Conservation (phyloP, 768 basidiomycete genomes). For the Lactarius evosmus region DNA sequence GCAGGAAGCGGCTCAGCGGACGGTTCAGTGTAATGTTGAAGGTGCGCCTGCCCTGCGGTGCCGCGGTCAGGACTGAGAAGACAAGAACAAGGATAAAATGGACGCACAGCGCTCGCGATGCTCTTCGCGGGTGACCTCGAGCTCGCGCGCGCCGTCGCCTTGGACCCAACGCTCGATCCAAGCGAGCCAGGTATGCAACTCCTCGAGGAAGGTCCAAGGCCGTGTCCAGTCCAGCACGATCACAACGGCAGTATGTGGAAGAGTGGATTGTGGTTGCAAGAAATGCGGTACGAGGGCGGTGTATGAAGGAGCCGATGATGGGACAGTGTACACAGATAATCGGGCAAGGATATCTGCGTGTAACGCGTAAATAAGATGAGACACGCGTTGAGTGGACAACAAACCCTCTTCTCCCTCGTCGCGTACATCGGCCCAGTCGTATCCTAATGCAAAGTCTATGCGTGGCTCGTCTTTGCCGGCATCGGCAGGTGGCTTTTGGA, state of each 20-base stretch:
- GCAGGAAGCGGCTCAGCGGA: conserved; percentile 61
- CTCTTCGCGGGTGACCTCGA: conserved; percentile 76
- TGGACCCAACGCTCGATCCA: conserved; percentile 85
- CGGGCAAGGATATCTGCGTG: conserved; percentile 79
- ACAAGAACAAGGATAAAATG: conserved; percentile 9
- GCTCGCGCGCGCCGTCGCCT: conserved; percentile 64
- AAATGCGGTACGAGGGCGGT: conserved; percentile 73
- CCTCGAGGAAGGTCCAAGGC: conserved; percentile 87
- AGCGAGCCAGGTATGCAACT: conserved; percentile 77
- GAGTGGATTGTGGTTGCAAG: conserved; percentile 62
- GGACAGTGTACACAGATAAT: conserved; percentile 87
- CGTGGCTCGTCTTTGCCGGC: conserved; percentile 57
- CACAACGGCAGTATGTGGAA: conserved; percentile 73
- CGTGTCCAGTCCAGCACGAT: conserved; percentile 94
- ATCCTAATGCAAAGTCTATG: conserved; percentile 83
- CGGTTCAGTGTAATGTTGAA: conserved; percentile 89
- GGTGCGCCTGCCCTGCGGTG: conserved; percentile 71
- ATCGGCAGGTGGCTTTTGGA: conserved; percentile 60
- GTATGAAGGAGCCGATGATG: conserved; percentile 70
- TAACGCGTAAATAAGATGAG: conserved; percentile 7
- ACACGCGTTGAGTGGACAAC: conserved; percentile 30
- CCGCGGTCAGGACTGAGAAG: neutral
- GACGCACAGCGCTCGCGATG: conserved; percentile 75
- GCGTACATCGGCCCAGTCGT: conserved; percentile 85
- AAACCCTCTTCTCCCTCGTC: conserved; percentile 94